A percentile compares a stretch with the other conserved stretches of the same genome.
phyloP scores from a whole-genome alignment of 495 filamentous ascomycete genomes.

The Oidiodendron maius region DNA sequence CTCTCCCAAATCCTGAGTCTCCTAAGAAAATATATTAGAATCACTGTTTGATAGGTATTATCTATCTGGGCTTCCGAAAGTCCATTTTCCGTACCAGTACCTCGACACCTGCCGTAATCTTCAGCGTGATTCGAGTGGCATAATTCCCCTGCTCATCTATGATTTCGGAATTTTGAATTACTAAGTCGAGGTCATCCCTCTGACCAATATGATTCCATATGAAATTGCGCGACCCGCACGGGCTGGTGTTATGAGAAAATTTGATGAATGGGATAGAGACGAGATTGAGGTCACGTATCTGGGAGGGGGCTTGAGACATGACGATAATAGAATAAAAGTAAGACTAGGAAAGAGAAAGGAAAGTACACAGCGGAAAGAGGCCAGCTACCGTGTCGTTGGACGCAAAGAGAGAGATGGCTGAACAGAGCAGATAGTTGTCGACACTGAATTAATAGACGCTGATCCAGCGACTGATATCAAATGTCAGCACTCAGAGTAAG shows the following conservation, averaged over 20 bases:
- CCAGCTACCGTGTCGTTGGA: no score
- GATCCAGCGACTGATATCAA: background rate
- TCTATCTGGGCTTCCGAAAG: no score
- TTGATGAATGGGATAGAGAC: constrained; percentile 23
- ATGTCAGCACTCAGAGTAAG: no score
- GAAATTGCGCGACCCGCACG: constrained; percentile 16
- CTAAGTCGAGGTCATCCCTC: constrained; percentile 32
- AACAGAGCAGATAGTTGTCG: constrained; percentile 12
- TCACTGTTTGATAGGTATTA: no score
- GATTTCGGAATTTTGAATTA: constrained; percentile 23
- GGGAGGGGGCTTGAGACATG: constrained; percentile 19
- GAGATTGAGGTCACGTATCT: constrained; percentile 12
- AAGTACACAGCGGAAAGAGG: constrained; percentile 9
- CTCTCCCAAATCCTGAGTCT: constrained; percentile 17
- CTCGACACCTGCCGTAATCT: constrained; percentile 31
- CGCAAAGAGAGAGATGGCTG: constrained; percentile 2
- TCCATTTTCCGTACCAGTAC: constrained; percentile 34
- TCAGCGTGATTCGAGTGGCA: constrained; percentile 22
- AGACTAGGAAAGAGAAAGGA: constrained; percentile 9
- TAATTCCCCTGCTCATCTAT: constrained; percentile 18
- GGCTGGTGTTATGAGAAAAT: constrained; percentile 26
- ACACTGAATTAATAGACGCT: constrained; percentile 9
- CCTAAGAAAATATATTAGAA: constrained; percentile 9
- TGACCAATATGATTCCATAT: constrained; percentile 27
- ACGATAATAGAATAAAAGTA: constrained; percentile 11